These are phyloP conservation scores for Colletotrichum siamense DNA, from an alignment of 2,329 filamentous ascomycete genomes.

Conservation along the genomic window DNA sequence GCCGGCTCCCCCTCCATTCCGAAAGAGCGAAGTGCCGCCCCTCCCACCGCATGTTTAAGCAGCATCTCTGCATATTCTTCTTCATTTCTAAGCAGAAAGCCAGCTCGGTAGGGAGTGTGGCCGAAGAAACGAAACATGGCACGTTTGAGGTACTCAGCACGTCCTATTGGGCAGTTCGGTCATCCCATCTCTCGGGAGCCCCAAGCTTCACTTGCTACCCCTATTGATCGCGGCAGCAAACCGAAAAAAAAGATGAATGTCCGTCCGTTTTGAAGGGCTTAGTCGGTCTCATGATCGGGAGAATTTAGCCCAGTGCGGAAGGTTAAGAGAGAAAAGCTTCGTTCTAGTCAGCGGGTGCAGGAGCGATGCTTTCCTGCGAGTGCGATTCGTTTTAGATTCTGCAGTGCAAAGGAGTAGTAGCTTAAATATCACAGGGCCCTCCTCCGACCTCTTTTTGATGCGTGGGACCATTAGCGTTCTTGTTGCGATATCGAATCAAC, in stretches of 20 bases:
- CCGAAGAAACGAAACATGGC: constrained; percentile 21
- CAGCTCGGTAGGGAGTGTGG: constrained; percentile 5
- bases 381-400: neutral
- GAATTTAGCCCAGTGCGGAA: constrained; percentile 2
- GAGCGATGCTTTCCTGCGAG: neutral
- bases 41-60: neutral
- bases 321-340: constrained; percentile 7
- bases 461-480: neutral
- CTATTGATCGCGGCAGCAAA: neutral
- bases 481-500: neutral
- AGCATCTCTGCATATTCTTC: neutral
- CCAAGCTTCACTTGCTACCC: constrained; percentile 13
- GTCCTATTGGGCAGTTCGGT: constrained; percentile 4
- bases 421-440: constrained; percentile 11
- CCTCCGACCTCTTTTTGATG: rapidly evolving
- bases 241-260: neutral
- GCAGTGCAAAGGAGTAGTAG: neutral
- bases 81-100: constrained; percentile 6
- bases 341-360: neutral
- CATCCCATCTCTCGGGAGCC: neutral
- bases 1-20: neutral
- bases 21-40: neutral
- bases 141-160: neutral
- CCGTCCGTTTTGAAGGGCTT: neutral
- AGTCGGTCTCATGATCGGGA: constrained; percentile 11